phyloP scores from a whole-genome alignment of 176 grass and related monocot genomes.

The Hyparrhenia diplandra region DNA sequence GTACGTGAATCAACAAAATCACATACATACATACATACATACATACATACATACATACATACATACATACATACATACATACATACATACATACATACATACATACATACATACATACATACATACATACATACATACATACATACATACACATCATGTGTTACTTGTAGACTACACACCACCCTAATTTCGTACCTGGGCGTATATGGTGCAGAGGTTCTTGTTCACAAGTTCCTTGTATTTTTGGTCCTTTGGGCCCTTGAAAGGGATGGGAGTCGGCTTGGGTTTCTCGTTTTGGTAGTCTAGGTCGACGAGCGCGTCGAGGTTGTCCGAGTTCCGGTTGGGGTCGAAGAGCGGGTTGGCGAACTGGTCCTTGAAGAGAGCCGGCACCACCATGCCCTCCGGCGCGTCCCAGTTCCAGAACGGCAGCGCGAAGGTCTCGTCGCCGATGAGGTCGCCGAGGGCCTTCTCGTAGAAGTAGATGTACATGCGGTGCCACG shows the following conservation, averaged over 20 bases:
- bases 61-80: too few relatives aligned
- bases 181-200: too few relatives aligned
- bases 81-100: too few relatives aligned
- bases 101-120: too few relatives aligned
- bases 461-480: conserved; percentile 62
- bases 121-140: too few relatives aligned
- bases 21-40: too few relatives aligned
- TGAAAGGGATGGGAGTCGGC: not conserved
- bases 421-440: conserved; percentile 52
- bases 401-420: conserved; percentile 63
- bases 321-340: not conserved
- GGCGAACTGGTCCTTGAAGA: not conserved
- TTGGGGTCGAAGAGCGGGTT: not conserved
- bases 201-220: not conserved
- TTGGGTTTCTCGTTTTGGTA: not conserved
- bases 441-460: conserved; percentile 42
- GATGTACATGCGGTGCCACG: conserved; percentile 70
- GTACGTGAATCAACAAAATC: not conserved
- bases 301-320: not conserved
- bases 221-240: not conserved
- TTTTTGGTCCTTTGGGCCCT: not conserved
- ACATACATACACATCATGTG: too few relatives aligned
- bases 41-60: too few relatives aligned
- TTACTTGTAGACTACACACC: too few relatives aligned
- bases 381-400: conserved; percentile 41